These are phyloP conservation scores for Trichoderma pleuroti DNA, from an alignment of 2,329 filamentous ascomycete species.

Conservation along the genomic window DNA sequence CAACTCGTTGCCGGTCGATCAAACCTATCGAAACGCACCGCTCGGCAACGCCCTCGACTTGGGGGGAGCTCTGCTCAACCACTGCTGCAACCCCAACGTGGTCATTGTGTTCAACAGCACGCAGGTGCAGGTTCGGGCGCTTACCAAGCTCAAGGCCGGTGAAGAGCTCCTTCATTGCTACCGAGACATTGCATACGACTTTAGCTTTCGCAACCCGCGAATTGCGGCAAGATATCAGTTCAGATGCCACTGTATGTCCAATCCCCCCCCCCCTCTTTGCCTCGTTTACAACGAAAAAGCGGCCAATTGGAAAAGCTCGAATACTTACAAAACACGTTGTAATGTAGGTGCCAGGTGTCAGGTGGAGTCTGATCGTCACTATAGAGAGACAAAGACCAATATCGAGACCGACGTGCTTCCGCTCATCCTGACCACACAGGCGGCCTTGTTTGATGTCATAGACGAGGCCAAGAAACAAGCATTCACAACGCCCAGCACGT, in stretches of 20 bases:
- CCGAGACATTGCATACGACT: background rate
- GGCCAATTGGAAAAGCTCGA: fast-evolving
- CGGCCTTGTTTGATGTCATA: background rate
- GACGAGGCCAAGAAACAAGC: background rate
- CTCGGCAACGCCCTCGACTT: conserved; percentile 12
- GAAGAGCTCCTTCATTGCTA: conserved; percentile 15
- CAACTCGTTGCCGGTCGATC: background rate
- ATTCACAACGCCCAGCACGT: background rate
- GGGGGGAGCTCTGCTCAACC: conserved; percentile 5
- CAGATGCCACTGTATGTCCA: conserved; percentile 8
- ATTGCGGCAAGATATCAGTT: conserved; percentile 5
- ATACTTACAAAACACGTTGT: background rate
- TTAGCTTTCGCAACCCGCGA: background rate
- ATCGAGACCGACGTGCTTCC: background rate
- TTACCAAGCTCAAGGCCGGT: background rate
- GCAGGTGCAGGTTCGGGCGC: background rate
- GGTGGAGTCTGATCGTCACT: background rate
- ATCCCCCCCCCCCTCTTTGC: too few relatives aligned
- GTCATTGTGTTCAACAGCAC: conserved; percentile 4
- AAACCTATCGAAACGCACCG: background rate
- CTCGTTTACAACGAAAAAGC: background rate
- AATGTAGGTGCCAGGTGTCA: background rate
- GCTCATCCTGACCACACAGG: background rate
- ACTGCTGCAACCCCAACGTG: conserved; percentile 15
- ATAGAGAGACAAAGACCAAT: background rate